A percentile compares a stretch with the other conserved stretches of the same genome.
Conservation (phyloP, 495 filamentous ascomycete genomes). For the Halenospora varia region DNA sequence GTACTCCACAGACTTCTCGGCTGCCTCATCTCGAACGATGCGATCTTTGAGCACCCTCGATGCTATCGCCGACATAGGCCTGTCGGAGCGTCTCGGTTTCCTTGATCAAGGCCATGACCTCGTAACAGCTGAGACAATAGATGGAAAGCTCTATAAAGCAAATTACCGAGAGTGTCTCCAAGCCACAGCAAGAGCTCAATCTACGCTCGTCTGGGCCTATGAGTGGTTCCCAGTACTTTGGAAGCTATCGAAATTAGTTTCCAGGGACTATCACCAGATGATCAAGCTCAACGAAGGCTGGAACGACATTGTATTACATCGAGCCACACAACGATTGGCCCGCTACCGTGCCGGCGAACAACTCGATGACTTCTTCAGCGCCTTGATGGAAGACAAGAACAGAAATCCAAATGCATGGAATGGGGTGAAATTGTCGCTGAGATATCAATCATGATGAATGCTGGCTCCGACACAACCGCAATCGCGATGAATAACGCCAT, state of each 20-base stretch:
- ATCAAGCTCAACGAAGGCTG: conserved; percentile 27
- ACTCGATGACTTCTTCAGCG: conserved; percentile 53
- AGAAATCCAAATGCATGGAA: conserved; percentile 29
- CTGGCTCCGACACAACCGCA: conserved; percentile 53
- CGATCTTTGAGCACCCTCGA: too few species aligned
- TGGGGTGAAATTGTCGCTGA: conserved; percentile 34
- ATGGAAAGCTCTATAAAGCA: conserved; percentile 36
- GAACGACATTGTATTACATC: conserved; percentile 37
- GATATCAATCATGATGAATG: conserved; percentile 44
- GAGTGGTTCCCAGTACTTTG: conserved; percentile 35
- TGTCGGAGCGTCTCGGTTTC: conserved; percentile 47
- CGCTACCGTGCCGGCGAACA: conserved; percentile 46
- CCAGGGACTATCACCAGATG: conserved; percentile 11
- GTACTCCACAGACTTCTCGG: too few species aligned
- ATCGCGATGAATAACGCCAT: conserved; percentile 48
- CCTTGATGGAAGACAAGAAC: conserved; percentile 51
- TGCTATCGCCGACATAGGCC: conserved; percentile 50
- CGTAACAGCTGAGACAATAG: conserved; percentile 33
- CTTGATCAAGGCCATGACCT: conserved; percentile 43
- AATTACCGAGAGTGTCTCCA: conserved; percentile 44
- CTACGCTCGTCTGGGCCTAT: conserved; percentile 43
- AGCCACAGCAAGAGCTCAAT: conserved; percentile 38
- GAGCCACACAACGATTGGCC: conserved; percentile 32
- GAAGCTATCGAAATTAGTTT: conserved; percentile 24
- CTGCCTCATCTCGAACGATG: too few species aligned